phyloP scores from a whole-genome alignment of 2,329 filamentous ascomycete species.

The Apiospora saccharicola region DNA sequence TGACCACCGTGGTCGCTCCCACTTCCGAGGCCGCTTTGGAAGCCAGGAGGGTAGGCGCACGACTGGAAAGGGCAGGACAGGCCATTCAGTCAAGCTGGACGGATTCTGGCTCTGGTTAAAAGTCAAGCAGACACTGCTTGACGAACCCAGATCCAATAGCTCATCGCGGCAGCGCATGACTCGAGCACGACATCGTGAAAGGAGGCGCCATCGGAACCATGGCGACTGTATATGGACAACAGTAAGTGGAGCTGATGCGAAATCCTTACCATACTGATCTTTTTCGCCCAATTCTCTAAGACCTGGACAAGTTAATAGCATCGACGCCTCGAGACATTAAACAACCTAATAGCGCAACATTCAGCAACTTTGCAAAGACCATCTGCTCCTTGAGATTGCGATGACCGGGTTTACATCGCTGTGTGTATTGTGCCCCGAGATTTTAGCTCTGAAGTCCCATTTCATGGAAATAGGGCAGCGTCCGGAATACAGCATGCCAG shows the following conservation, averaged over 20 bases:
- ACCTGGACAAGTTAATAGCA: not conserved
- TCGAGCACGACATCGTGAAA: not conserved
- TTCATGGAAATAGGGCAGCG: not conserved
- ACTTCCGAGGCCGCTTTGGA: slow-evolving; percentile 56
- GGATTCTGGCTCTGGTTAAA: not conserved
- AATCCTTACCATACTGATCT: not conserved
- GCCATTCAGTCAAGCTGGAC: slow-evolving; percentile 63
- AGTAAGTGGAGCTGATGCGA: not conserved
- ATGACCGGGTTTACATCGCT: not conserved
- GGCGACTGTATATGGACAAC: not conserved
- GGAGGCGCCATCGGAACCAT: not conserved
- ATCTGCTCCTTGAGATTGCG: not conserved
- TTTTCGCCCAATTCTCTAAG: not conserved
- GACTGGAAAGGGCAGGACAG: slow-evolving; percentile 61
- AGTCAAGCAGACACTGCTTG: not conserved
- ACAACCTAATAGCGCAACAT: not conserved
- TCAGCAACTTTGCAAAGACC: not conserved
- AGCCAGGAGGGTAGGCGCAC: slow-evolving; percentile 59
- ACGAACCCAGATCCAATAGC: no score
- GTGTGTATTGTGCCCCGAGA: not conserved
- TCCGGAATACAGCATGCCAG: not conserved
- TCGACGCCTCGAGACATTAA: not conserved
- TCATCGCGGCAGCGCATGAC: not conserved
- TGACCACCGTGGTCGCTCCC: slow-evolving; percentile 62
- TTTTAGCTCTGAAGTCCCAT: not conserved